Conservation (phyloP, 1,284 basidiomycete genomes). For the Fomitopsis schrenkii region DNA sequence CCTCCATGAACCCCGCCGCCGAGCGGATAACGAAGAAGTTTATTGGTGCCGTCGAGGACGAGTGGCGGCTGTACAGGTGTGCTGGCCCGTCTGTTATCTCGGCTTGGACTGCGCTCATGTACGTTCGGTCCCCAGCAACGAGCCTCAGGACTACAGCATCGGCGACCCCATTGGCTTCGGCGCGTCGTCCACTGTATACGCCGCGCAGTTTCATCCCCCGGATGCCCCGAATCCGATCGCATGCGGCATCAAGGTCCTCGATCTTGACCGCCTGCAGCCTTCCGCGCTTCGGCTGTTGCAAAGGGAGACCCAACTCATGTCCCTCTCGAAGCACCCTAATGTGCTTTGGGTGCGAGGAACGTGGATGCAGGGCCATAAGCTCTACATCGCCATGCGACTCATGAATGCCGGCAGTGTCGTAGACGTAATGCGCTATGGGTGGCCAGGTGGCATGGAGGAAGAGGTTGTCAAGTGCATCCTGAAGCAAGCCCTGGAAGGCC, state of each 20-base stretch:
- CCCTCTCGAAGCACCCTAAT: slow-evolving; percentile 89
- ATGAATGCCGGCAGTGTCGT: slow-evolving; percentile 88
- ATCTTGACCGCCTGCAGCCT: slow-evolving; percentile 74
- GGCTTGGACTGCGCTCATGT: slow-evolving; percentile 7
- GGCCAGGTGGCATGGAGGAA: slow-evolving; percentile 85
- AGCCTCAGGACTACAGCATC: slow-evolving; percentile 66
- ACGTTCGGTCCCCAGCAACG: slow-evolving; percentile 45
- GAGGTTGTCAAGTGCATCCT: slow-evolving; percentile 81
- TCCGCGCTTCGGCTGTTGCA: slow-evolving; percentile 67
- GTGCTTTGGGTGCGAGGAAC: slow-evolving; percentile 86
- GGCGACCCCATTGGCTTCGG: slow-evolving; percentile 80
- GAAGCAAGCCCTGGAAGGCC: slow-evolving; percentile 77
- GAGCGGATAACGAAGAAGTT: slow-evolving; percentile 33
- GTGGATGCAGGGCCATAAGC: slow-evolving; percentile 81
- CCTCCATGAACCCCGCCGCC: slow-evolving; percentile 16
- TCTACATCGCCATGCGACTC: slow-evolving; percentile 83
- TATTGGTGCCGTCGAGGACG: slow-evolving; percentile 78
- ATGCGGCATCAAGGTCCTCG: slow-evolving; percentile 85
- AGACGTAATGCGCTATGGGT: slow-evolving; percentile 82
- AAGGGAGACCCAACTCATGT: slow-evolving; percentile 89
- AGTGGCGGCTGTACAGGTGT: slow-evolving; percentile 80
- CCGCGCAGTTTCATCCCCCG: slow-evolving; percentile 53
- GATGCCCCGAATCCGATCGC: slow-evolving; percentile 39
- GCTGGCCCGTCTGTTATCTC: slow-evolving; percentile 10
- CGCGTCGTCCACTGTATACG: slow-evolving; percentile 83